Evolutionary conservation across 2,329 filamentous ascomycete genomes (phyloP), one percentile per base, ranked within the genome.

Genomic region (Periconia macrospinosa): DNA sequence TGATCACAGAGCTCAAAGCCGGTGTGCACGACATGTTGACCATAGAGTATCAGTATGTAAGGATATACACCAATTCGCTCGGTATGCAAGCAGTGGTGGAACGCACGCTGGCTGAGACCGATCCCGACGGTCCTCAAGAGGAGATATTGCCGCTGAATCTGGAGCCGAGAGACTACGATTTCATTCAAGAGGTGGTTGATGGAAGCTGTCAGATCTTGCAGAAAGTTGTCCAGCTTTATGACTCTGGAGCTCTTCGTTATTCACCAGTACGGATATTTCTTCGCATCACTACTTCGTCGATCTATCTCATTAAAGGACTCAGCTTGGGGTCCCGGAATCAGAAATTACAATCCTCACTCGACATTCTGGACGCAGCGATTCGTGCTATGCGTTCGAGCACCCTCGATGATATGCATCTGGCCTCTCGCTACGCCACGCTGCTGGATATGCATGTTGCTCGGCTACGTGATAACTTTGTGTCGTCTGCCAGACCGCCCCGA

Each of bases 61-160:
- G 75, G 1, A 73, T 76, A 15, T 78, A 76, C 49, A 75, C 74
- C 40, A 79, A 79, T 45, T 77, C 75, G 0, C 74, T 84, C 6
- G 81, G 81, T 2, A 80, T 84, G 68, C 82, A 84, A 64, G 82
- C 82, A 2, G 78, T 84, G 2, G 80, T 83, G 2, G 81, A 84
- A 54, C 78, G 81, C n/a, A 78, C 76, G 1, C 69, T 81, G n/a
- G 68, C 70, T 7, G 70, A 74, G 48, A 67, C 69, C 19, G 70
- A 75, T 55, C 67, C 68, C 5, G 68, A 72, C 13, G 67, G 66
- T 1, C 66, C 67, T 40, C 78, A 67, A 51, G 69, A 72, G 41
- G 68, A 73, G 10, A 67, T 78, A 37, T 62, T 78, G 11, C 67
- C 76, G 13, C 71, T 79, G 58, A 73, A 75, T 45, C 74, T 81